Evolutionary conservation across 768 basidiomycete genomes (phyloP).

Genomic region (Chalciporus pseudorubinellus): DNA sequence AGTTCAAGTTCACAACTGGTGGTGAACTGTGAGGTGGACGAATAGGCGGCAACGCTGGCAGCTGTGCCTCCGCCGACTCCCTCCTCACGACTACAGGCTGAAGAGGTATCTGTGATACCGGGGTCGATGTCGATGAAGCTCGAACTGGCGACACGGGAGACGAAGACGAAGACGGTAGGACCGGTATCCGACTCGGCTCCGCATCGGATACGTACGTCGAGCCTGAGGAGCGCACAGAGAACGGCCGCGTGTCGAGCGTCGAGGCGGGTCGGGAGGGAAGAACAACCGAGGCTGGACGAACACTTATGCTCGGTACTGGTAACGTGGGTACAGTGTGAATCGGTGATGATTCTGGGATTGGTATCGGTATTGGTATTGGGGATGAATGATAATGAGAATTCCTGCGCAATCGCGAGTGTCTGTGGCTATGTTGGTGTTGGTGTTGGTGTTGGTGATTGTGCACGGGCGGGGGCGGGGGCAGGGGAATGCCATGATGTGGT

Average conservation of each 20-base stretch:
- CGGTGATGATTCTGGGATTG: neutral
- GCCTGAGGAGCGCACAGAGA: slow-evolving; percentile 3
- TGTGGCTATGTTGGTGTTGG: neutral
- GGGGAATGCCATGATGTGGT: slow-evolving; percentile 1
- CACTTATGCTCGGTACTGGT: neutral
- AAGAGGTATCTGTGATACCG: neutral
- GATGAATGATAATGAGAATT: neutral
- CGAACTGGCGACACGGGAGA: no score
- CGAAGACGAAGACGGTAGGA: neutral
- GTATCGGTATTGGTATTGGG: neutral
- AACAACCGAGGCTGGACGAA: neutral
- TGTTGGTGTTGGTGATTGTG: slow-evolving; percentile 10
- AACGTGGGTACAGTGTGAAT: neutral
- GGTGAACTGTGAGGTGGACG: no score
- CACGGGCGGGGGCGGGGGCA: neutral
- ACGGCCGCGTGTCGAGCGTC: neutral
- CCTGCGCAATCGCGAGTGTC: neutral
- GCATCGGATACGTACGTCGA: neutral
- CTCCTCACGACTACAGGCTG: neutral
- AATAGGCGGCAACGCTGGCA: no score
- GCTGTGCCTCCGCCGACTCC: no score
- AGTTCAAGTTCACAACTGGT: no score
- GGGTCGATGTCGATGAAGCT: neutral
- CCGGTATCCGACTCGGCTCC: no score
- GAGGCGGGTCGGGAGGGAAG: slow-evolving; percentile 1